Base-by-base conservation (phyloP, 2,329 filamentous ascomycete genomes). In the Balansia obtecta region DNA sequence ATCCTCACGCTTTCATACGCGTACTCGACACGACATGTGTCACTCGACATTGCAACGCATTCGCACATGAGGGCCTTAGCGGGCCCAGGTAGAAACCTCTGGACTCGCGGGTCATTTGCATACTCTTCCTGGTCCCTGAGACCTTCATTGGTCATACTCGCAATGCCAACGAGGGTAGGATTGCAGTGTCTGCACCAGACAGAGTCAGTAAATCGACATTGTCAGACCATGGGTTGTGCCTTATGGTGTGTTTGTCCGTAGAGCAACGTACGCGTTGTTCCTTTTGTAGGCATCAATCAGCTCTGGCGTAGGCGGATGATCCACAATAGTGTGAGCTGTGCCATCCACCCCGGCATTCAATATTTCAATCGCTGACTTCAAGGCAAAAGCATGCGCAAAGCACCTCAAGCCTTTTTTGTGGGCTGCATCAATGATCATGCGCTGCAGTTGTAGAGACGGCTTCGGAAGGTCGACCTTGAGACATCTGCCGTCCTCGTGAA, bases 401-500 rank as follows among this genome's bases (percentile, higher is more conserved):
- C 57, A 55, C 10, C 58, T 51, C 9, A 60, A 50, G 1, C 61
- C 61, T 27, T 56, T 49, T 18, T 53, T 42, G 18, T 66, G 62
- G 6, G 63, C 58, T 4, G 69, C 65, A 5, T 65, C 59, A 37
- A 76, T 63, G 18, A 76, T 63, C 3, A 65, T 66, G 46, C 61
- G 65, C 53, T 77, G 73, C 4, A 77, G 61, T 43, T 69, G 64
- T 4, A 70, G 50, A 0, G 65, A 63, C 0, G 73, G 72, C 34
- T 69, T 61, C 4, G 56, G 53, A 16, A 73, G 63, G 8, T 63
- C 52, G 30, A 60, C 50, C 2, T 66, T 65, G 58, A 75, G 61
- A 9, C 62, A 58, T 8, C 57, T 63, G 3, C 73, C 73, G 48
- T 63, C 66, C 54, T 76, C 73, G 54, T 76, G 71, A 65, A 76